Percentiles rank a stretch among this genome's conserved stretches.
phyloP scores from a whole-genome alignment of 805 yeast genomes.

The Wickerhamomyces bisporus region DNA sequence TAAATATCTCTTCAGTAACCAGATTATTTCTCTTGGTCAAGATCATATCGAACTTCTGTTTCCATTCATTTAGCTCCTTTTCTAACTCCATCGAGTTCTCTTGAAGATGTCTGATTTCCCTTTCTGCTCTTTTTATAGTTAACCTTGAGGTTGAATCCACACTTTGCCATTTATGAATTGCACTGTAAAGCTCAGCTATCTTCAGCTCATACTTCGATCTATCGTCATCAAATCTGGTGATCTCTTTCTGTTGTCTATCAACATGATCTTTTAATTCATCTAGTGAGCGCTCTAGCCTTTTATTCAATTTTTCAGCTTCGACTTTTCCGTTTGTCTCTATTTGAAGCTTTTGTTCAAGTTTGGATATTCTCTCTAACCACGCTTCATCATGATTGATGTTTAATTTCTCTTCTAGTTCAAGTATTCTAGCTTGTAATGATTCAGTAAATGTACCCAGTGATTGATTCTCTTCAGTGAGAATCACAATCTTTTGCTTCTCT shows the following conservation, averaged over 20 bases:
- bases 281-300: slow-evolving; percentile 45
- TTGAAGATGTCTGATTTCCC: slow-evolving; percentile 52
- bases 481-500: slow-evolving; percentile 48
- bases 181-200: slow-evolving; percentile 39
- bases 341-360: slow-evolving; percentile 47
- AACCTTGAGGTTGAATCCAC: slow-evolving; percentile 41
- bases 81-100: slow-evolving; percentile 49
- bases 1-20: slow-evolving; percentile 22
- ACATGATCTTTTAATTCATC: slow-evolving; percentile 49
- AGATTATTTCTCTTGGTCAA: slow-evolving; percentile 16
- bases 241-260: slow-evolving; percentile 45
- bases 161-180: slow-evolving; percentile 37
- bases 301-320: slow-evolving; percentile 46
- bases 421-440: slow-evolving; percentile 42
- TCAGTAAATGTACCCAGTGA: slow-evolving; percentile 51
- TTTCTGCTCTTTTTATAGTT: slow-evolving; percentile 40
- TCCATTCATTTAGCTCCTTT: slow-evolving; percentile 54
- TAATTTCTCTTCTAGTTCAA: slow-evolving; percentile 42
- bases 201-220: slow-evolving; percentile 50
- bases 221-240: slow-evolving; percentile 53
- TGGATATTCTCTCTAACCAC: slow-evolving; percentile 54
- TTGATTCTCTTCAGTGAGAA: slow-evolving; percentile 62
- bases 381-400: slow-evolving; percentile 46
- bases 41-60: slow-evolving; percentile 30
- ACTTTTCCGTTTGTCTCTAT: slow-evolving; percentile 41